These are phyloP conservation scores for Astragalus glycyphyllos DNA, from an alignment of 306 rosid species.

Conservation along the genomic window DNA sequence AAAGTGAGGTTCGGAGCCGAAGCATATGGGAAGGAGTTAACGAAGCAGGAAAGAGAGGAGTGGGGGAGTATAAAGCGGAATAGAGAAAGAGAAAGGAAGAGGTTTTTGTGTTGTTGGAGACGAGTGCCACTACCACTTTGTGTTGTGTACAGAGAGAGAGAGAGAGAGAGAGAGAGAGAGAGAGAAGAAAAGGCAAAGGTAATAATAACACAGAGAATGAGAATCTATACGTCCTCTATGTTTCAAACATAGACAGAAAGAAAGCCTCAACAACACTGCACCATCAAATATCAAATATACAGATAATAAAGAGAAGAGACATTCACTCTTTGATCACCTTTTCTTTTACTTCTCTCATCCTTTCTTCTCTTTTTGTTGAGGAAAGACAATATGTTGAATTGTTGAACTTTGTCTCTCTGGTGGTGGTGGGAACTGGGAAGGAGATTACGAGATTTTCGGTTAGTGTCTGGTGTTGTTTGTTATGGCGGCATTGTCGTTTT, in stretches of 20 bases:
- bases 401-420: conserved; percentile 30
- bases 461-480: conserved; percentile 1
- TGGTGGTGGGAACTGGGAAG: not conserved
- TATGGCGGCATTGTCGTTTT: conserved; percentile 66
- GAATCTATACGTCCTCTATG: conserved; percentile 34
- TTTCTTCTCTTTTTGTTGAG: not conserved
- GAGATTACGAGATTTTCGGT: conserved; percentile 6
- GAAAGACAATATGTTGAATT: conserved; percentile 14
- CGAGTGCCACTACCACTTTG: conserved; percentile 17
- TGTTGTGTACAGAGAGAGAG: conserved; percentile 35
- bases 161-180: conserved; percentile 36
- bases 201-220: conserved; percentile 8
- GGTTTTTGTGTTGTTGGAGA: conserved; percentile 19
- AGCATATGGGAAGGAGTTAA: conserved; percentile 32
- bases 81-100: conserved; percentile 35
- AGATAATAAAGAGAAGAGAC: conserved; percentile 15
- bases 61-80: conserved; percentile 46
- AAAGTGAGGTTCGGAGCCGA: conserved; percentile 45
- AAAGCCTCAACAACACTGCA: conserved; percentile 51
- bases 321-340: conserved; percentile 30
- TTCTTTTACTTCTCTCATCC: not conserved
- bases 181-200: conserved; percentile 52
- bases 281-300: conserved; percentile 10
- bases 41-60: conserved; percentile 6
- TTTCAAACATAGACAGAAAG: conserved; percentile 54